Base-by-base conservation (phyloP, 2,329 filamentous ascomycete species). In the Ceratocystis diversiconidia region DNA sequence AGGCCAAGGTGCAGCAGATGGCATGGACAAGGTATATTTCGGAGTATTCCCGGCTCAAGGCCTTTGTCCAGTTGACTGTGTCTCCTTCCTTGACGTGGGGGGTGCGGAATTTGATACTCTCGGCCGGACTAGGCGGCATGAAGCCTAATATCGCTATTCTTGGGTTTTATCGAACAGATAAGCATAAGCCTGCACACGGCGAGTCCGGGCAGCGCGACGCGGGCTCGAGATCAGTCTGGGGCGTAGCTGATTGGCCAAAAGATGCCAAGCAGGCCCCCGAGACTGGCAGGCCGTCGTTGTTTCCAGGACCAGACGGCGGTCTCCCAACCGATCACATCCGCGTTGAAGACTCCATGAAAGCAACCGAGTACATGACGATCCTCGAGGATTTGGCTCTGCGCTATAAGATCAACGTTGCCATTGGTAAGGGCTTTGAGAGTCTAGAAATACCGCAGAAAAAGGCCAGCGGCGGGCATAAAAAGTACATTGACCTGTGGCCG, bases 401-500 rank as follows among this genome's bases (percentile, higher is more conserved):
- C 41, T 80, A 92, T 67, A 87, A 89, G 64, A 85, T 94, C 66
- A 95, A 95, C 70, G 89, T 95, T 30, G 90, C 89, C 1, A 81
- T 95, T 48, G 90, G 88, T 0, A 90, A 89, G 72, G 90, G 89
- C 0, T 95, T 95, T 69, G 84, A 90, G 63, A 76, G 83, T 1
- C 77, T 95, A 1, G 88, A 94, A 71, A 82, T 90, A 0, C 90
- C 90, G 0, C 73, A 79, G 0, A 78, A 84, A 48, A 80, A 79
- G 3, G 32, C n/a, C 12, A 83, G 86, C 64, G 15, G 25, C 17
- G 8, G 22, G 3, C 78, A 77, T 3, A 92, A 92, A 72, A 89
- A 85, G 71, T 92, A 87, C 71, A 89, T 95, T 68, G 90, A 95
- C 71, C 76, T 95, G 3, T 95, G 90, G 90, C 90, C 90, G 0